Percentiles rank a stretch among this genome's conserved stretches.
Evolutionary conservation across 129 eudicot species (phyloP).

Genomic region (Pseudognaphalium luteoalbum): DNA sequence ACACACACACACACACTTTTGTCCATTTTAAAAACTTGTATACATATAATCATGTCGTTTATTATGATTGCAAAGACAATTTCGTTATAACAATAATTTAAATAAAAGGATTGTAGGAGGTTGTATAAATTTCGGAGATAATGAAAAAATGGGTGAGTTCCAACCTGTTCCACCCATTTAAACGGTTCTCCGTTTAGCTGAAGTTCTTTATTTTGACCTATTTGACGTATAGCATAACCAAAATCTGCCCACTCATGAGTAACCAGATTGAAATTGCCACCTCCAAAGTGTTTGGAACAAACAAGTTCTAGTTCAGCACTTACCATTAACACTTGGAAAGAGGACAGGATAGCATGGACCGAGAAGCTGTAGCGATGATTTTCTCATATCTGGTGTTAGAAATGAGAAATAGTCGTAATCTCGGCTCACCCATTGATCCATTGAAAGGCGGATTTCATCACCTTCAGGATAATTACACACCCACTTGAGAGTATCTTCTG

Average conservation of each 20-base stretch:
- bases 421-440: constrained; percentile 78
- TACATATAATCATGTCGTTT: neutral
- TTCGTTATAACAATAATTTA: too few species aligned
- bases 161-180: neutral
- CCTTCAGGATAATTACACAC: constrained; percentile 96
- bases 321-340: constrained; percentile 97
- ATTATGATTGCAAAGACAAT: neutral
- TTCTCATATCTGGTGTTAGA: constrained; percentile 82
- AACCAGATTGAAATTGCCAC: neutral
- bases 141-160: neutral
- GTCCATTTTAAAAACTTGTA: neutral
- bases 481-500: constrained; percentile 85
- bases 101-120: too few species aligned
- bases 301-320: constrained; percentile 9
- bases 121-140: neutral
- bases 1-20: too few species aligned
- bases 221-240: too few species aligned
- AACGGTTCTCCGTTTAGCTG: neutral
- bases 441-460: constrained; percentile 58
- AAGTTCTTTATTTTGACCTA: neutral
- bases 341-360: constrained; percentile 98
- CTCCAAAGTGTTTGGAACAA: neutral
- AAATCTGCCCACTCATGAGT: too few species aligned
- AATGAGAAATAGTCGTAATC: constrained; percentile 82
- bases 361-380: constrained; percentile 86